These are phyloP conservation scores for Xylaria sp. DNA, from an alignment of 2,329 filamentous ascomycete species.

Conservation along the genomic window DNA sequence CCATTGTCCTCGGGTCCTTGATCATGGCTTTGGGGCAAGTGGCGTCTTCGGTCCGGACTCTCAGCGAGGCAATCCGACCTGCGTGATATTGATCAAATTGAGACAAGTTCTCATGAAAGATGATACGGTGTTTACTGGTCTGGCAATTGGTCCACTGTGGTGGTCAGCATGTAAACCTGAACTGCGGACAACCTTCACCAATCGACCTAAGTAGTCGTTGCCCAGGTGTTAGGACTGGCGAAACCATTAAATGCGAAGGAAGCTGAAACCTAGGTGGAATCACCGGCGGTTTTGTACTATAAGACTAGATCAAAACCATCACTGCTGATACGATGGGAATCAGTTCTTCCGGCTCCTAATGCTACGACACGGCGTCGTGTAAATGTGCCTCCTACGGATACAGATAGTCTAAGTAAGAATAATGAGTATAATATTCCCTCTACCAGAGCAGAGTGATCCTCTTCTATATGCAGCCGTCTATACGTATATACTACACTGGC, in stretches of 20 bases:
- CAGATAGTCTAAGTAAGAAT: background rate
- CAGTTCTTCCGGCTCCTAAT: background rate
- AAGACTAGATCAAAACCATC: background rate
- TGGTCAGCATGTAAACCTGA: background rate
- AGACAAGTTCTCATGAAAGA: background rate
- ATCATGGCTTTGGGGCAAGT: background rate
- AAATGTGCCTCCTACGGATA: background rate
- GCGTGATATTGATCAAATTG: background rate
- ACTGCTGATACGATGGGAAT: background rate
- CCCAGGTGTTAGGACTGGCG: background rate
- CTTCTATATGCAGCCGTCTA: conserved; percentile 22
- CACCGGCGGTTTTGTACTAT: too few species aligned
- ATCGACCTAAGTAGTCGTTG: background rate
- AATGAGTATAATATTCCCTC: background rate
- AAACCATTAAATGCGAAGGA: background rate
- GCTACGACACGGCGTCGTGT: background rate
- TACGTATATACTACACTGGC: conserved; percentile 16
- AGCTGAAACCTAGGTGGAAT: background rate
- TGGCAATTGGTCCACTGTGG: background rate
- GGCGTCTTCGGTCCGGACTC: background rate
- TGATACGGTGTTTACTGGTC: background rate
- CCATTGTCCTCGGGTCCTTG: background rate
- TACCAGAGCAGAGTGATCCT: background rate
- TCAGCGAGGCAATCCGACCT: background rate
- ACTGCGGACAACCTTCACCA: background rate